These are phyloP conservation scores for Neofusicoccum kwambonambiense DNA, from an alignment of 2,329 filamentous ascomycete species.

Conservation along the genomic window DNA sequence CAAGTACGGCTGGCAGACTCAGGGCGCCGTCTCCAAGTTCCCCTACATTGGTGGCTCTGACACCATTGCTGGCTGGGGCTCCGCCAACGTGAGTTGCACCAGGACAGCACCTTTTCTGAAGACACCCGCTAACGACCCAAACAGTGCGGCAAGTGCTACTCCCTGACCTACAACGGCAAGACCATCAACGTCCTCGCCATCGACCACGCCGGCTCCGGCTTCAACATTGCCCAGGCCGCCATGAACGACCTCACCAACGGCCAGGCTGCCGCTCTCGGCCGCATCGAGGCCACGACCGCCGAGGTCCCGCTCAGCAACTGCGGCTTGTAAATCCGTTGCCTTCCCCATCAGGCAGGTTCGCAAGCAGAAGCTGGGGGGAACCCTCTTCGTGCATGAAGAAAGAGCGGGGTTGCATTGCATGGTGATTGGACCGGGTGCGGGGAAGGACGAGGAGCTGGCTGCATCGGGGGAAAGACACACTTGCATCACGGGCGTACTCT, in stretches of 20 bases:
- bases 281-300: conserved; percentile 42
- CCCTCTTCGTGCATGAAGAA: not conserved
- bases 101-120: not conserved
- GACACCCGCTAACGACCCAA: not conserved
- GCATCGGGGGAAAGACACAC: not conserved
- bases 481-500: conserved; percentile 11
- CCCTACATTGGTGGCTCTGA: conserved; percentile 51
- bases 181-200: conserved; percentile 52
- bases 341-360: not conserved
- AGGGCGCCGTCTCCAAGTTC: conserved; percentile 47
- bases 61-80: conserved; percentile 49
- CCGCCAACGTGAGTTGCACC: conserved; percentile 26
- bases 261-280: conserved; percentile 45
- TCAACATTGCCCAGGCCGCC: conserved; percentile 50
- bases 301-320: conserved; percentile 40
- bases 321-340: conserved; percentile 22
- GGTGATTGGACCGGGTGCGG: not conserved
- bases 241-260: conserved; percentile 44
- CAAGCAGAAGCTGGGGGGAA: not conserved
- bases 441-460: not conserved
- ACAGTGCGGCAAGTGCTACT: conserved; percentile 55
- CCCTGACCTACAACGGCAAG: conserved; percentile 47
- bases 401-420: conserved; percentile 6
- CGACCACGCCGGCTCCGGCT: conserved; percentile 47
- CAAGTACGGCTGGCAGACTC: conserved; percentile 57